These are phyloP conservation scores for Rubroboletus pulcherrimus DNA, from an alignment of 768 basidiomycete species.

Conservation along the genomic window DNA sequence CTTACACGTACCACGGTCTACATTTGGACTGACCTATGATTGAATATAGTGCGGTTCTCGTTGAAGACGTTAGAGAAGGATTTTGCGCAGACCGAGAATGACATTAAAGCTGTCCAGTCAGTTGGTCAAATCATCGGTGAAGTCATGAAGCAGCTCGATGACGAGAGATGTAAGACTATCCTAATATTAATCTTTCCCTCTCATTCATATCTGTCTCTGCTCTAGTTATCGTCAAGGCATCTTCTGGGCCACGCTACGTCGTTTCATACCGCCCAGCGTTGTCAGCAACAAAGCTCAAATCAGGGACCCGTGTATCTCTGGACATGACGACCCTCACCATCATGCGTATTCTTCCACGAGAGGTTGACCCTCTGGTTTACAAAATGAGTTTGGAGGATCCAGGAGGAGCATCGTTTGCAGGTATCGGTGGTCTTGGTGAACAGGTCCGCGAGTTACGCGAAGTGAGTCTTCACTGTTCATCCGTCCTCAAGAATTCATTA, in stretches of 20 bases:
- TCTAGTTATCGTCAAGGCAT: slow-evolving; percentile 96
- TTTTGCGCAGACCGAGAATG: slow-evolving; percentile 94
- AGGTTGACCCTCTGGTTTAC: slow-evolving; percentile 97
- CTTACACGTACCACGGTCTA: not conserved
- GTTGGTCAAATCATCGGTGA: slow-evolving; percentile 99
- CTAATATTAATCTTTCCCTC: not conserved
- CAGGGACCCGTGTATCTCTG: slow-evolving; percentile 91
- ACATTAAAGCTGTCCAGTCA: slow-evolving; percentile 97
- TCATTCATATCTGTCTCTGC: not conserved
- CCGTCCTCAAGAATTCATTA: not conserved
- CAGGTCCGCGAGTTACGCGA: slow-evolving; percentile 97
- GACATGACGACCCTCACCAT: slow-evolving; percentile 99
- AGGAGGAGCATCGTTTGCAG: slow-evolving; percentile 91
- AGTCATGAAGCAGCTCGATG: slow-evolving; percentile 97
- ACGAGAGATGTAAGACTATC: slow-evolving; percentile 80
- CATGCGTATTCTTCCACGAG: slow-evolving; percentile 96
- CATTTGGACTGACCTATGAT: not conserved
- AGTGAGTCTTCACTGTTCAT: slow-evolving; percentile 40
- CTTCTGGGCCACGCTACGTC: slow-evolving; percentile 96
- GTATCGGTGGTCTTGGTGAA: slow-evolving; percentile 92
- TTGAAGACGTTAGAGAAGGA: slow-evolving; percentile 86
- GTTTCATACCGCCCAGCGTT: slow-evolving; percentile 94
- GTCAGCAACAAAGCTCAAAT: slow-evolving; percentile 87
- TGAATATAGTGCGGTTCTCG: slow-evolving; percentile 76
- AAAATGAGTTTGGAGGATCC: slow-evolving; percentile 99